Evolutionary conservation across 2,329 filamentous ascomycete genomes (phyloP), one percentile per base, ranked within the genome.

Genomic region (Fusarium palustre): DNA sequence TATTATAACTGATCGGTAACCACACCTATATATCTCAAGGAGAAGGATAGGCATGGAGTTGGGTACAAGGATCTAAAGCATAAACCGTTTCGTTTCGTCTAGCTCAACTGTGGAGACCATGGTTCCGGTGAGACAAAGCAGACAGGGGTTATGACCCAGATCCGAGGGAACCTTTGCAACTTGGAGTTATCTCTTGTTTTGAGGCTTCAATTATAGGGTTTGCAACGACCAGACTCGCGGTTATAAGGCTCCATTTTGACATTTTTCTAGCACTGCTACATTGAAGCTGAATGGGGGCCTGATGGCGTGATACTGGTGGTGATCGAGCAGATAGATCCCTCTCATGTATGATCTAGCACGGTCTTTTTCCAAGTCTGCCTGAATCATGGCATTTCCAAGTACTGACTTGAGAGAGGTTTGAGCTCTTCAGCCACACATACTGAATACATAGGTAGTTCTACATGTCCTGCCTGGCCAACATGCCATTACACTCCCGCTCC

Each of bases 321-420:
- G 59, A 64, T 70, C 63, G 39, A 70, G 67, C 67, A 70, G 67
- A 70, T 70, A 70, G 67, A 70, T 70, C 67, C 46, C 67, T 54
- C 42, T 64, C 63, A 53, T 70, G 41, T 60, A 45, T 64, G 53
- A 70, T 55, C 67, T 70, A 70, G 67, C 63, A 67, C 59, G 28
- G 28, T 68, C 55, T 49, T 55, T 34, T 59, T 54, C 36, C 55
- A 64, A 68, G 43, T 56, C 47, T 45, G 41, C 55, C 67, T 62
- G 38, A 49, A 60, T 59, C 49, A 66, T 69, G 47, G 22, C 36
- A 61, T 59, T 33, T 54, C 45, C 28, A 59, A 50, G 58, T 31
- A 31, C 38, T 60, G 42, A 55, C 48, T 42, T 43, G 28, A 28
- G 25, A 28, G 25, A 50, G 33, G 13, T 20, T 28, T 39, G 48